These are phyloP conservation scores for Aspergillus alliaceus DNA, from an alignment of 2,329 filamentous ascomycete genomes.

Conservation along the genomic window DNA sequence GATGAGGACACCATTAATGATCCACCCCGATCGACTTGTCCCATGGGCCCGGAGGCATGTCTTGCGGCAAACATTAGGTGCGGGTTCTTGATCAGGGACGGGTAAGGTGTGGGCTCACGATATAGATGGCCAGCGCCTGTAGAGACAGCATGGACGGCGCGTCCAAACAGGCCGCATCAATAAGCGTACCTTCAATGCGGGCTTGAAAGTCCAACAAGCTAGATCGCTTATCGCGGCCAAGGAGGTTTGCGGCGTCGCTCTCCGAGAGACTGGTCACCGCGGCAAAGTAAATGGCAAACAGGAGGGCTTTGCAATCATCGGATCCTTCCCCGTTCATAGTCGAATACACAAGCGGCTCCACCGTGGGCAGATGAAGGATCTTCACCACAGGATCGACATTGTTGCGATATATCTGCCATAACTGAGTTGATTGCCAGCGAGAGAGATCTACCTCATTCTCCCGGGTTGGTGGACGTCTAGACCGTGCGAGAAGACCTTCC, in stretches of 20 bases:
- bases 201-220: constrained; percentile 8
- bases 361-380: constrained; percentile 23
- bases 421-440: constrained; percentile 10
- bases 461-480: neutral
- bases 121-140: constrained; percentile 32
- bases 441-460: neutral
- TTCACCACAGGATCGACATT: constrained; percentile 22
- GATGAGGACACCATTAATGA: constrained; percentile 57
- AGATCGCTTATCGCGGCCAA: constrained; percentile 9
- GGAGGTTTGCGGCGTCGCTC: constrained; percentile 9
- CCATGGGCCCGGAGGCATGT: constrained; percentile 9
- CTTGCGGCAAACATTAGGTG: neutral
- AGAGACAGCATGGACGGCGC: constrained; percentile 29
- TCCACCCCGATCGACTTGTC: constrained; percentile 36
- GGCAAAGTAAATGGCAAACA: constrained; percentile 20
- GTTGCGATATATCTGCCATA: constrained; percentile 22
- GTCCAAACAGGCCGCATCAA: constrained; percentile 39
- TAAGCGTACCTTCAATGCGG: constrained; percentile 35
- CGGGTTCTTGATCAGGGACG: neutral
- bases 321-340: constrained; percentile 13
- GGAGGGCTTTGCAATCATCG: constrained; percentile 9
- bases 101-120: constrained; percentile 25
- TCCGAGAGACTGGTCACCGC: constrained; percentile 13
- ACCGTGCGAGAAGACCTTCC: neutral
- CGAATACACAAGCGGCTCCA: constrained; percentile 17